These are phyloP conservation scores for Aegilops tauschii DNA, from an alignment of 176 grass and related monocot species.

Conservation along the genomic window DNA sequence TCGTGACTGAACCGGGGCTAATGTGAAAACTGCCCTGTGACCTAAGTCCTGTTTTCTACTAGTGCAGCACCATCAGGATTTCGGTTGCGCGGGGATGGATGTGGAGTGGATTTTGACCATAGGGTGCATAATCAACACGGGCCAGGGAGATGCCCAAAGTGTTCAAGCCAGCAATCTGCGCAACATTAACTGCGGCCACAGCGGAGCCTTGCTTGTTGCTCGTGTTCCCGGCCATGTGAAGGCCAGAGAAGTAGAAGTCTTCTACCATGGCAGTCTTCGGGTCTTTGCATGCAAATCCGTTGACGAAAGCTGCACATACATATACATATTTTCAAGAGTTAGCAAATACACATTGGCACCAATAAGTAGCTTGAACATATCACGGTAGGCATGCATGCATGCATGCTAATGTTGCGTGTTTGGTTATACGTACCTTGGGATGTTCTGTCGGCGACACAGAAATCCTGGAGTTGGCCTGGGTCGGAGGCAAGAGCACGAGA, in stretches of 20 bases:
- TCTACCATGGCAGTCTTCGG: neutral
- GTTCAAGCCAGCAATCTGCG: neutral
- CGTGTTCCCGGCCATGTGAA: neutral
- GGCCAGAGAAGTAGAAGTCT: conserved; percentile 3
- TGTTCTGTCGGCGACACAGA: conserved; percentile 65
- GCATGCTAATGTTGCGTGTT: neutral
- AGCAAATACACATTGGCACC: neutral
- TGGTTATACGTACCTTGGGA: neutral
- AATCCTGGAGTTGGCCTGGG: conserved; percentile 59
- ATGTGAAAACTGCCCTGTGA: too few relatives aligned
- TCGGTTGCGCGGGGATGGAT: neutral
- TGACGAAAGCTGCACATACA: neutral
- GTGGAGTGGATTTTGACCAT: neutral
- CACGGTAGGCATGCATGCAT: neutral
- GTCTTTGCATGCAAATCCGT: conserved; percentile 1
- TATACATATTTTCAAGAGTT: neutral
- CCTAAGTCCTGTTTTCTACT: too few relatives aligned
- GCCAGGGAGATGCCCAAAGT: neutral
- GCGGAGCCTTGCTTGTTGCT: conserved; percentile 1
- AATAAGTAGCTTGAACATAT: neutral
- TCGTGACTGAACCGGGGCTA: too few relatives aligned
- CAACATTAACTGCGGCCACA: neutral
- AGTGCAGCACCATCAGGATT: neutral
- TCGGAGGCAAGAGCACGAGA: neutral
- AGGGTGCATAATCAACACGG: neutral